phyloP scores from a whole-genome alignment of 2,329 filamentous ascomycete species.

The Xylariaceae sp. region DNA sequence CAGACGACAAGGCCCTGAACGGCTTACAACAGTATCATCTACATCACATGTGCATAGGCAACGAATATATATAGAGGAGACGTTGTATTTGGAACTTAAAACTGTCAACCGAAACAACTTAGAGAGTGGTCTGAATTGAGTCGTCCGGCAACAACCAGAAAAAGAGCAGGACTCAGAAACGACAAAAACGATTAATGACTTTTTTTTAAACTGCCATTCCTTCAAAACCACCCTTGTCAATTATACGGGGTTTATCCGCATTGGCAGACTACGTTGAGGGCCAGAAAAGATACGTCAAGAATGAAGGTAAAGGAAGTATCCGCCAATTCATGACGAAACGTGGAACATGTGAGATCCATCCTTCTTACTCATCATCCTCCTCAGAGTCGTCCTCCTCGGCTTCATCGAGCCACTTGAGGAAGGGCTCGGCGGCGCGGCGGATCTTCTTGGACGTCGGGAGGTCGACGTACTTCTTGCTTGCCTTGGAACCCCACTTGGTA shows the following conservation, averaged over 20 bases:
- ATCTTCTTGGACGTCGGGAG: slow-evolving; percentile 87
- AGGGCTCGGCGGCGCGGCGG: slow-evolving; percentile 87
- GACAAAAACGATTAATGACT: slow-evolving; percentile 3
- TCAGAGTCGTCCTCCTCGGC: slow-evolving; percentile 71
- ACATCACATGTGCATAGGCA: too few species aligned
- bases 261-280: slow-evolving; percentile 8
- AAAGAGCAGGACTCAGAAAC: neutral
- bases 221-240: neutral
- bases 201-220: slow-evolving; percentile 1
- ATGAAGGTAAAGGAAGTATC: neutral
- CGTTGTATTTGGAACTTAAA: neutral
- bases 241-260: neutral
- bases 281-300: neutral
- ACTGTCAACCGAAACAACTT: neutral
- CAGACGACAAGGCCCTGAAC: too few species aligned
- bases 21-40: too few species aligned
- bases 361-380: slow-evolving; percentile 50
- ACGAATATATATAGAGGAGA: too few species aligned
- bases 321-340: neutral
- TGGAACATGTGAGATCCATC: neutral
- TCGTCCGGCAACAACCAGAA: neutral
- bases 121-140: slow-evolving; percentile 5
- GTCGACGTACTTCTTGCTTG: slow-evolving; percentile 98
- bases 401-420: slow-evolving; percentile 88
- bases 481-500: slow-evolving; percentile 86